Evolutionary conservation across 495 filamentous ascomycete species (phyloP), one percentile per base, ranked within the genome.

Genomic region (Coniosporium apollinis): DNA sequence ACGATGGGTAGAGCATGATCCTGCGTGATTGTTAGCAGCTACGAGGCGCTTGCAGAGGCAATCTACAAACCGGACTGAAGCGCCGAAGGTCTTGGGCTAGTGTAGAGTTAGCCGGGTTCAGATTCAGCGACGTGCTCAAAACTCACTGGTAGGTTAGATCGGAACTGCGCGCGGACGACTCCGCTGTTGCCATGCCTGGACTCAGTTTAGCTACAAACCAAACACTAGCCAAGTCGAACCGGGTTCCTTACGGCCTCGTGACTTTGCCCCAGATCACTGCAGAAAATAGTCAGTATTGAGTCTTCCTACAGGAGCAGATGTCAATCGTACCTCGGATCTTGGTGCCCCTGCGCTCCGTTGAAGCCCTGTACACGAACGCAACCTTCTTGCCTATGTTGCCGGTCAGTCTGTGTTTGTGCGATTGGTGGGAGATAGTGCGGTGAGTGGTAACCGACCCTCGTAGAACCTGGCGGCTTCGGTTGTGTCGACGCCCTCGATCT

Each of bases 201-300:
- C 5, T 30, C 33, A 25, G 28, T 22, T 36, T 28, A 20, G 18
- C 32, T 29, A 11, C 14, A 21, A 25, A 31, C 4, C 32, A 15
- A 8, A 28, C 8, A 19, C n/a, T 25, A 14, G 17, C 18, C 25
- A 4, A 25, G 36, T 19, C 13, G n/a, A 1, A 13, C 17, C 13
- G n/a, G 8, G n/a, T 77, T 87, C 82, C 89, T 64, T 96, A 86
- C 56, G 83, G 74, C 52, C 82, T 72, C 53, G 85, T 93, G 54
- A 96, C 74, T 71, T 93, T 96, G 64, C 91, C 91, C 89, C 91
- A 97, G 66, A 96, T 96, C 44, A 94, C 86, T n/a, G n/a, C n/a
- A n/a, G n/a, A n/a, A n/a, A n/a, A n/a, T n/a, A n/a, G n/a, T n/a
- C n/a, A n/a, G n/a, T n/a, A n/a, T n/a, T n/a, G n/a, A n/a, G n/a